A percentile compares a stretch with the other conserved stretches of the same genome.
phyloP scores from a whole-genome alignment of 306 rosid genomes.

The Begonia masoniana region DNA sequence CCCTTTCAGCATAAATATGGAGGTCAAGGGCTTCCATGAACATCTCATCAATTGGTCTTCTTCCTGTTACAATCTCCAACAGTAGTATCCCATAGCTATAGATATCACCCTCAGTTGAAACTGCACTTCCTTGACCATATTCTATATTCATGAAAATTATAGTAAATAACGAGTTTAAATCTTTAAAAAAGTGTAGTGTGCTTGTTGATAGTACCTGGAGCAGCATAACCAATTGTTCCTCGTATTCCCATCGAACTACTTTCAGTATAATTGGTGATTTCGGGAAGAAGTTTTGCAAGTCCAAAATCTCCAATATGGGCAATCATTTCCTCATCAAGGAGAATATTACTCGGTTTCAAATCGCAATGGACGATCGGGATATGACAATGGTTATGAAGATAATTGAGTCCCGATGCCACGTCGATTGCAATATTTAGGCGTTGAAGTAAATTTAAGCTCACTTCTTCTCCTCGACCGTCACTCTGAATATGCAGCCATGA shows the following conservation, averaged over 20 bases:
- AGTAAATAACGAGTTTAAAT: too few species aligned
- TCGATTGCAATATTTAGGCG: too few species aligned
- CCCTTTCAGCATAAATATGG: too few species aligned
- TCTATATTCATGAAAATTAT: background rate
- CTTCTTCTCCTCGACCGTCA: background rate
- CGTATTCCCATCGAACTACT: background rate
- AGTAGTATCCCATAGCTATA: conserved; percentile 8
- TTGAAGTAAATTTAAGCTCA: background rate
- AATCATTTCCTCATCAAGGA: conserved; percentile 4
- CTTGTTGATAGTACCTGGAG: conserved; percentile 2
- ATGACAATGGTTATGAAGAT: background rate
- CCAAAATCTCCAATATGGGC: conserved; percentile 3
- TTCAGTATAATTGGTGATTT: background rate
- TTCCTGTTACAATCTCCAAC: background rate
- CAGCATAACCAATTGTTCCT: conserved; percentile 1
- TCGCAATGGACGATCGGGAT: background rate
- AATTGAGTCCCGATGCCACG: background rate
- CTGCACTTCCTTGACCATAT: conserved; percentile 7
- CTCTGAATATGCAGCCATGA: background rate
- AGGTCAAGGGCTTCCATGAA: too few species aligned
- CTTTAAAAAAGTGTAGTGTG: too few species aligned
- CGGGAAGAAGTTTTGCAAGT: background rate
- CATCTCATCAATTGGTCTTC: too few species aligned
- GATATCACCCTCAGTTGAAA: conserved; percentile 7
- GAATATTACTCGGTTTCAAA: background rate